These are phyloP conservation scores for Rhizopus arrhizus DNA, from an alignment of 371 early-diverging fungal species.

Conservation along the genomic window DNA sequence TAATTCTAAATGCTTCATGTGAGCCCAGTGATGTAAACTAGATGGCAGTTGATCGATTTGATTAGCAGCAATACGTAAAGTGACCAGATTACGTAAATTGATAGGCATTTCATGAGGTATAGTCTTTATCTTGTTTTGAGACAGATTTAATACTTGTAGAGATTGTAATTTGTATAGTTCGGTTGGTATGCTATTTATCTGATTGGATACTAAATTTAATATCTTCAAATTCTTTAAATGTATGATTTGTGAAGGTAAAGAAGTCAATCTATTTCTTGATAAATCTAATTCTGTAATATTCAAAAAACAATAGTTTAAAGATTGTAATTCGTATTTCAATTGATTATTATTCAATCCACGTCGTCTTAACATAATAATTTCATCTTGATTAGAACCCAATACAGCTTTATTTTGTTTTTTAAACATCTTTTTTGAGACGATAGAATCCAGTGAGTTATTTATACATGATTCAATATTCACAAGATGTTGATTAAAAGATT, in stretches of 20 bases:
- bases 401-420: slow-evolving; percentile 9
- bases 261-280: slow-evolving; percentile 50
- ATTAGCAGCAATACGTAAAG: slow-evolving; percentile 58
- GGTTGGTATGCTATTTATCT: slow-evolving; percentile 46
- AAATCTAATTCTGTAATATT: slow-evolving; percentile 60
- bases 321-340: slow-evolving; percentile 32
- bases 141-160: slow-evolving; percentile 56
- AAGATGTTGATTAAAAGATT: slow-evolving; percentile 16
- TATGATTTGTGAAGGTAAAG: slow-evolving; percentile 37
- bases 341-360: slow-evolving; percentile 43
- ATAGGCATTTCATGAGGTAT: slow-evolving; percentile 53
- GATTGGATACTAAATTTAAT: slow-evolving; percentile 57
- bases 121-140: slow-evolving; percentile 52
- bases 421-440: not conserved
- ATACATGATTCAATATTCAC: slow-evolving; percentile 56
- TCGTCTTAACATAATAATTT: slow-evolving; percentile 50
- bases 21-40: slow-evolving; percentile 40
- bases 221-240: slow-evolving; percentile 41
- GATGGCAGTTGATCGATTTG: slow-evolving; percentile 49
- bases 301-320: slow-evolving; percentile 36
- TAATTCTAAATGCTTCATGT: slow-evolving; percentile 57
- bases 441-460: slow-evolving; percentile 11
- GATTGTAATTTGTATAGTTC: slow-evolving; percentile 46
- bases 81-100: slow-evolving; percentile 46
- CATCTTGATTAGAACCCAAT: slow-evolving; percentile 15